Base-by-base conservation (phyloP, 2,329 filamentous ascomycete species). In the Stemphylium lycopersici region DNA sequence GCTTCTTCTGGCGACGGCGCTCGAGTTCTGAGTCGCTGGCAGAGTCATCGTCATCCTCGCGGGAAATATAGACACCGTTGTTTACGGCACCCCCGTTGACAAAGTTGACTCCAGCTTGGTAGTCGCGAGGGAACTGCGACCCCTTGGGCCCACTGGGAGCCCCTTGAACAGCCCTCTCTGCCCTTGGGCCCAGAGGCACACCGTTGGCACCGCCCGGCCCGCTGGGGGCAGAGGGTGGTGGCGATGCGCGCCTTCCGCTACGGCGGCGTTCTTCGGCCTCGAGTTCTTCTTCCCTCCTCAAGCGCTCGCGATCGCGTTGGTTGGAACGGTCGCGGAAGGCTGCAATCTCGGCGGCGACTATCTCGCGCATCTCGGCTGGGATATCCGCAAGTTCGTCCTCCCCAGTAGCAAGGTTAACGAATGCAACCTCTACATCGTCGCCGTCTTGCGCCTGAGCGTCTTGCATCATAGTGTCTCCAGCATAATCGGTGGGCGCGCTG, bases 331-430 rank as follows among this genome's bases (percentile, higher is more conserved):
- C 95, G 61, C 95, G 85, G 80, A 99, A 99, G 0, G 93, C 90
- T 0, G 91, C 88, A 67, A 99, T 99, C 73, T 99, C 96, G 52
- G 89, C 89, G 0, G 95, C 91, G 13, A 99, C 95, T 0, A 91
- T 93, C 72, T 96, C 95, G 20, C 95, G 88, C 91, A 96, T 96
- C 72, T 98, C 95, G 0, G 91, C 89, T 0, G 95, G 95, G 42
- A 99, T 97, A 68, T 99, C 95, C 16, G 93, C 89, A 39, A 99
- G 81, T 70, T 99, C 95, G 69, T 99, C 96, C 59, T 99, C 95
- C 47, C 90, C 70, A 10, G 73, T 67, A 13, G 66, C 85, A 29
- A 96, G 83, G 3, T 92, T 89, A 55, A 98, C 96, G 53, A 93
- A 96, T 61, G 96, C 88, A 34, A 97, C 88, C 74, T 96, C 92